Evolutionary conservation across 2,329 filamentous ascomycete genomes (phyloP).

Genomic region (Trichoderma atroviride): DNA sequence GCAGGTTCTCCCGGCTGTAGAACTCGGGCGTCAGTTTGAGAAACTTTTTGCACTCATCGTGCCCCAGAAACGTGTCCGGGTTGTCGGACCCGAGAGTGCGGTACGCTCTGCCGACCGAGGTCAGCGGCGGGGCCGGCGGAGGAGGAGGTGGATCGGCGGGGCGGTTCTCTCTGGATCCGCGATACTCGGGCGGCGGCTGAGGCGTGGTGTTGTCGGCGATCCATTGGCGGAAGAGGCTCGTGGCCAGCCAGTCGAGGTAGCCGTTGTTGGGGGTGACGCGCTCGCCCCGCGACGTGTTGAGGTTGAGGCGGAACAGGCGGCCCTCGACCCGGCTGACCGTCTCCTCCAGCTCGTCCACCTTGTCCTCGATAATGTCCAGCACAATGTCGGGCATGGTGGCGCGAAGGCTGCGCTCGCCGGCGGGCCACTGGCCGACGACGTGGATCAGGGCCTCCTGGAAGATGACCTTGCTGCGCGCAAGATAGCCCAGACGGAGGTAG

Average conservation of each 20-base stretch:
- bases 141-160: conserved; percentile 41
- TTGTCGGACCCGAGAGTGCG: conserved; percentile 69
- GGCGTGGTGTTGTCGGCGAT: conserved; percentile 86
- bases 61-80: conserved; percentile 67
- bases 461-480: conserved; percentile 80
- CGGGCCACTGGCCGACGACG: conserved; percentile 92
- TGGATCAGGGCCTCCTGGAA: conserved; percentile 89
- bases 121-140: conserved; percentile 51
- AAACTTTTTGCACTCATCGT: conserved; percentile 90
- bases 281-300: conserved; percentile 79
- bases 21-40: conserved; percentile 80
- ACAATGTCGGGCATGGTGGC: conserved; percentile 73
- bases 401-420: conserved; percentile 75
- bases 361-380: conserved; percentile 90
- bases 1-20: conserved; percentile 84
- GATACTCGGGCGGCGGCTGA: conserved; percentile 48
- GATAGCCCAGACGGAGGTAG: conserved; percentile 86
- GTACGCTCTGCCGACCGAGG: conserved; percentile 72
- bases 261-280: conserved; percentile 76
- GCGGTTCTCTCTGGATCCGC: conserved; percentile 37
- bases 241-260: conserved; percentile 87
- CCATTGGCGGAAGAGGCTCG: conserved; percentile 90
- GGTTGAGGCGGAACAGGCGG: conserved; percentile 76
- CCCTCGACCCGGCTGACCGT: conserved; percentile 77
- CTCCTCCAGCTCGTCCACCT: conserved; percentile 89